A percentile compares a stretch with the other conserved stretches of the same genome.
phyloP scores from a whole-genome alignment of 2,329 filamentous ascomycete genomes.

The Pseudocercospora fuligena region DNA sequence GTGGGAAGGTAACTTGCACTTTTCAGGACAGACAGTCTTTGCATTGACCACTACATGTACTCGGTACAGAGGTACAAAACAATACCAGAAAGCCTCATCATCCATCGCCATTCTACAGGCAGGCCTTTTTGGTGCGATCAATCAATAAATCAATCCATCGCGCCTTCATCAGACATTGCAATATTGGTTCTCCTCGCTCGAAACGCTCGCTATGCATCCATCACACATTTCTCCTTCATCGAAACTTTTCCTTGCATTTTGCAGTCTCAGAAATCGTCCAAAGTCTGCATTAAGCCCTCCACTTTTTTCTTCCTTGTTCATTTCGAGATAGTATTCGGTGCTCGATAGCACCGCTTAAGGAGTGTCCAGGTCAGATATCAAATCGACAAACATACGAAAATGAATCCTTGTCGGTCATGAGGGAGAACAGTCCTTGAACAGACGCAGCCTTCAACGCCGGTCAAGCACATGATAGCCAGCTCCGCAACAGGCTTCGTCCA shows the following conservation, averaged over 20 bases:
- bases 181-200: not conserved
- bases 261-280: not conserved
- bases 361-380: not conserved
- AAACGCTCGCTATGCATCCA: slow-evolving; percentile 1
- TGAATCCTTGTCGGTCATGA: not conserved
- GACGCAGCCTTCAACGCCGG: not conserved
- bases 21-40: not conserved
- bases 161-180: slow-evolving; percentile 10
- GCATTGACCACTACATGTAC: slow-evolving; percentile 1
- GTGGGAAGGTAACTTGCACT: no score
- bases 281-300: not conserved
- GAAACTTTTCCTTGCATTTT: not conserved
- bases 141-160: not conserved
- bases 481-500: not conserved
- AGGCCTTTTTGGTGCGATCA: not conserved
- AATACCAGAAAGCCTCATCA: not conserved
- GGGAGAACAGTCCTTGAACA: not conserved
- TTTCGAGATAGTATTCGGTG: not conserved
- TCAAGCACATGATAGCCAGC: not conserved
- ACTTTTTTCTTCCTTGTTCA: not conserved
- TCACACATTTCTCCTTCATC: not conserved
- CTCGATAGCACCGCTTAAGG: not conserved
- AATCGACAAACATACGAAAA: slow-evolving; percentile 6
- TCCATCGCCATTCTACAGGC: not conserved
- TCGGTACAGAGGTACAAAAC: slow-evolving; percentile 10